phyloP scores from a whole-genome alignment of 208 protist species.

The Trichomonas tenax region DNA sequence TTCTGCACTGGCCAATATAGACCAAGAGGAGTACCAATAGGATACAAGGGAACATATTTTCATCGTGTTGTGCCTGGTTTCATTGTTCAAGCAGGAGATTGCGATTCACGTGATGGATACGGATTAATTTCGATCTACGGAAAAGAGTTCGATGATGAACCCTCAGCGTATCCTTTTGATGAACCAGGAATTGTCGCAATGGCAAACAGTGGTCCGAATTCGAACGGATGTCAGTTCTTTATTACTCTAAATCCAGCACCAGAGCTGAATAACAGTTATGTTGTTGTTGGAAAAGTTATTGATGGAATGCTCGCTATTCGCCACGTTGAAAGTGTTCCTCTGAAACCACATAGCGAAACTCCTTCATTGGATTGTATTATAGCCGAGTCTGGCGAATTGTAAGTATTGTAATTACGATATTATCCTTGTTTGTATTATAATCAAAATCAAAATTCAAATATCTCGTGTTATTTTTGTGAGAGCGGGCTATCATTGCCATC shows the following conservation, averaged over 20 bases:
- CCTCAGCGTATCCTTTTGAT: constrained; percentile 27
- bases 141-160: constrained; percentile 34
- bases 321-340: constrained; percentile 46
- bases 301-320: constrained; percentile 44
- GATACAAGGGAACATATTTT: constrained; percentile 32
- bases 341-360: constrained; percentile 19
- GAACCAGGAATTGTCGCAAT: constrained; percentile 48
- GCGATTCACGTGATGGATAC: constrained; percentile 28
- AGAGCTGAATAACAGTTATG: constrained; percentile 51
- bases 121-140: constrained; percentile 31
- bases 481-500: too few relatives aligned
- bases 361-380: constrained; percentile 19
- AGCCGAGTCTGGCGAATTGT: constrained; percentile 29
- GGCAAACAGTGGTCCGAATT: constrained; percentile 47
- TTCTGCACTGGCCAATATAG: constrained; percentile 27
- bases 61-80: constrained; percentile 41
- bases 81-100: constrained; percentile 42
- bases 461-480: too few relatives aligned
- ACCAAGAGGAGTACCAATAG: constrained; percentile 19
- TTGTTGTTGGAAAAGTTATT: constrained; percentile 49
- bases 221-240: constrained; percentile 53
- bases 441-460: too few relatives aligned
- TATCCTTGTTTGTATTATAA: too few relatives aligned
- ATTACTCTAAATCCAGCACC: constrained; percentile 42
- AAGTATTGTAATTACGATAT: too few relatives aligned